Evolutionary conservation across 306 rosid species (phyloP), one percentile per base, ranked within the genome.

Genomic region (Styphnolobium japonicum): DNA sequence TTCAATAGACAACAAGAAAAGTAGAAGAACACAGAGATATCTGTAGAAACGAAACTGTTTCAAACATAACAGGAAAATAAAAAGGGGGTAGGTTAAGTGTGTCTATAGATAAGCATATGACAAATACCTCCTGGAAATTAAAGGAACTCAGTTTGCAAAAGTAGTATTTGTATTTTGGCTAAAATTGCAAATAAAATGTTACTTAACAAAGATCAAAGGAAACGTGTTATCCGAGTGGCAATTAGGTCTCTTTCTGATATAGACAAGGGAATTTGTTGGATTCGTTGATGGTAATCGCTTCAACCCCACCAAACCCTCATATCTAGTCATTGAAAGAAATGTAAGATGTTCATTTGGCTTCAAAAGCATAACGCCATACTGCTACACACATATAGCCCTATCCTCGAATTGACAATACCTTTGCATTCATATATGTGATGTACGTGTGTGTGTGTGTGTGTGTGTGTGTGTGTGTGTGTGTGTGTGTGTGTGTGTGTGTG

Each of bases 371-470:
- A 52, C 2, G 22, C 75, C 49, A 29, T 27, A 53, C 8, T 60
- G 15, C 73, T 76, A 70, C 48, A 43, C 10, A 18, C 43, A 31
- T 18, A 63, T 56, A 64, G 82, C 71, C 37, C 71, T 46, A 64
- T 48, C 75, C 75, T 11, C 21, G 76, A 84, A 71, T 73, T 84
- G 87, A 79, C 84, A 84, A 60, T 64, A 67, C 81, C 37, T 84
- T 73, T 19, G 52, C 67, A 25, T 74, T 67, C 40, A 73, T 66
- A 63, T 74, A 10, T 25, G 21, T 40, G 39, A 27, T 52, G 34
- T 39, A 1, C 34, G 71, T 9, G 7, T 3, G 16, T 57, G 65
- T 65, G 52, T 2, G 21, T 15, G 70, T 74, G 71, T 0, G 76
- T 46, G 53, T 16, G 64, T 12, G 76, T 42, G 64, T n/a, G n/a